Evolutionary conservation across 2,329 filamentous ascomycete species (phyloP).

Genomic region (Drechslera avenae): DNA sequence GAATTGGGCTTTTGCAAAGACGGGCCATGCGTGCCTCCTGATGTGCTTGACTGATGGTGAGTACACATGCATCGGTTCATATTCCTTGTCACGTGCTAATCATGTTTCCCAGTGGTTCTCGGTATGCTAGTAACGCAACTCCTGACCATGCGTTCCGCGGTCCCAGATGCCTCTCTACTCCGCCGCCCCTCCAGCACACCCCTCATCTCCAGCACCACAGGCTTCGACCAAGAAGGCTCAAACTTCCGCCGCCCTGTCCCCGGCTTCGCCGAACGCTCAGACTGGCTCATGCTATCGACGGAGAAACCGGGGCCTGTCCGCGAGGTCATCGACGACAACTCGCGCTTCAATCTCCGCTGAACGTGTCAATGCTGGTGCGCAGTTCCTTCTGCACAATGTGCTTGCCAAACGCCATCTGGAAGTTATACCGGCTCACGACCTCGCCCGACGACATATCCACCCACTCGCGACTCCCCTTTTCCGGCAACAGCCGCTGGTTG

Average conservation of each 20-base stretch:
- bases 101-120: slow-evolving; percentile 14
- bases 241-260: background rate
- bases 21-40: slow-evolving; percentile 45
- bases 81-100: background rate
- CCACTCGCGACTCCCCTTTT: no score
- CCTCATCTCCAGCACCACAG: background rate
- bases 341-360: slow-evolving; percentile 3
- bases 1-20: slow-evolving; percentile 30
- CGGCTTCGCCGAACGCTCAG: background rate
- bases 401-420: no score
- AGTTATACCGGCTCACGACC: no score
- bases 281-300: background rate
- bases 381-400: background rate
- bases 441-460: no score
- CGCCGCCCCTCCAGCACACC: background rate
- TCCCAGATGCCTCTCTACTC: background rate
- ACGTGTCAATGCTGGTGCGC: background rate
- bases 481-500: no score
- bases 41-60: slow-evolving; percentile 48
- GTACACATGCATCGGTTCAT: slow-evolving; percentile 5
- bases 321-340: background rate
- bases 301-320: slow-evolving; percentile 1
- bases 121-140: slow-evolving; percentile 29
- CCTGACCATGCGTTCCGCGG: slow-evolving; percentile 22
- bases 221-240: background rate